Evolutionary conservation across 176 grass and related monocot species (phyloP).

Genomic region (Bothriochloa decipiens): DNA sequence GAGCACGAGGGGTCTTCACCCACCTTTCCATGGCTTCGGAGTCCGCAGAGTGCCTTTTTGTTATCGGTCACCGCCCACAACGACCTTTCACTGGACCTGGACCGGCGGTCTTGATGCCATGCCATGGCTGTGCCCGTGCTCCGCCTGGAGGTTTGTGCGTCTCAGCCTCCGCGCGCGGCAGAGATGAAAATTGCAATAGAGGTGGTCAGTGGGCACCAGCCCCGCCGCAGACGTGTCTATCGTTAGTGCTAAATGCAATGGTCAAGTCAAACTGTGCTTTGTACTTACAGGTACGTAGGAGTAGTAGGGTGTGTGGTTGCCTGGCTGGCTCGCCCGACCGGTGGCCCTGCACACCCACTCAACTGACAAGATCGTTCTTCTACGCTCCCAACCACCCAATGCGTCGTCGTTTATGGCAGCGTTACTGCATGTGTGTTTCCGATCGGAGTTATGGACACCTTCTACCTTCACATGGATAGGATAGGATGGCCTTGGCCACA

Average conservation of each 20-base stretch:
- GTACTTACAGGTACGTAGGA: too few species aligned
- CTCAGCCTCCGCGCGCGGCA: too few species aligned
- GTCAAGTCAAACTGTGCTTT: neutral
- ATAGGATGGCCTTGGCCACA: too few species aligned
- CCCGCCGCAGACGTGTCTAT: too few species aligned
- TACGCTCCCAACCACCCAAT: neutral
- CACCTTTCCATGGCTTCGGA: neutral
- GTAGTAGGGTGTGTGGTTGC: too few species aligned
- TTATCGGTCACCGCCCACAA: neutral
- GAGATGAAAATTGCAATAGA: too few species aligned
- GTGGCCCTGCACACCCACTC: too few species aligned
- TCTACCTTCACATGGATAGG: neutral
- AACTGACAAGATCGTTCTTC: neutral
- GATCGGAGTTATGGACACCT: neutral
- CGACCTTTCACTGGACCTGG: neutral
- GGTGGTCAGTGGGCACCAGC: too few species aligned
- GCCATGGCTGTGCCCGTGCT: neutral
- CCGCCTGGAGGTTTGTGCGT: neutral
- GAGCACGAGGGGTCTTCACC: neutral
- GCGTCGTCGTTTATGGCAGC: neutral
- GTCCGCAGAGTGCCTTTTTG: neutral
- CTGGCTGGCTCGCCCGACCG: too few species aligned
- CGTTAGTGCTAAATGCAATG: too few species aligned
- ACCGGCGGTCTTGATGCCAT: neutral
- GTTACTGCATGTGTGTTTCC: neutral